These are phyloP conservation scores for Baorangia bicolor DNA, from an alignment of 768 basidiomycete genomes.

Conservation along the genomic window DNA sequence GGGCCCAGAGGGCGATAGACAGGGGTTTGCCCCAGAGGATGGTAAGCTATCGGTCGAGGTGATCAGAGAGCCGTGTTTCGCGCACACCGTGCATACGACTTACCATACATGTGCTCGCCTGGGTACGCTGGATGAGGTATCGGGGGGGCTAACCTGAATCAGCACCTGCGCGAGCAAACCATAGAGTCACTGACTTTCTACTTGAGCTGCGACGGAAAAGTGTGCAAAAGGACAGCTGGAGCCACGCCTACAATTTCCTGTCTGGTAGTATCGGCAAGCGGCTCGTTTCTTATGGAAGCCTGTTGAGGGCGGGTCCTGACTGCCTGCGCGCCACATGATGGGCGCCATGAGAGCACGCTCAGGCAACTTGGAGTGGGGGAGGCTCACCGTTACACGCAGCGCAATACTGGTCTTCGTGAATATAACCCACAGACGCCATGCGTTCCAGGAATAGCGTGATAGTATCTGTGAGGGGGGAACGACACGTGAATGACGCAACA, in stretches of 20 bases:
- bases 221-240: conserved; percentile 28
- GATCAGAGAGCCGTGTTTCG: conserved; percentile 1
- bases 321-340: conserved; percentile 12
- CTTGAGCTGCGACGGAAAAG: conserved; percentile 1
- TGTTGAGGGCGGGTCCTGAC: conserved; percentile 1
- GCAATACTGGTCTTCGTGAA: conserved; percentile 16
- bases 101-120: conserved; percentile 18
- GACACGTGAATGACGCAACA: not conserved
- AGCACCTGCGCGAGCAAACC: conserved; percentile 3
- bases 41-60: conserved; percentile 17
- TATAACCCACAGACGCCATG: conserved; percentile 8
- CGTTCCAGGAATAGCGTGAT: conserved; percentile 3
- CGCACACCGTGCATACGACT: conserved; percentile 1
- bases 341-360: not conserved
- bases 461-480: not conserved
- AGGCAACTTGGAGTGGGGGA: not conserved
- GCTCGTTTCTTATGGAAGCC: conserved; percentile 7
- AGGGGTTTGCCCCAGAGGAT: conserved; percentile 15
- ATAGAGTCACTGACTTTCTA: conserved; percentile 15
- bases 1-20: conserved; percentile 18
- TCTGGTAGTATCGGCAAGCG: conserved; percentile 27
- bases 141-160: conserved; percentile 11
- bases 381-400: conserved; percentile 18
- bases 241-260: conserved; percentile 29
- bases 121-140: conserved; percentile 12